Conservation (phyloP, 179 eudicot species). For the Amaranthus tricolor region DNA sequence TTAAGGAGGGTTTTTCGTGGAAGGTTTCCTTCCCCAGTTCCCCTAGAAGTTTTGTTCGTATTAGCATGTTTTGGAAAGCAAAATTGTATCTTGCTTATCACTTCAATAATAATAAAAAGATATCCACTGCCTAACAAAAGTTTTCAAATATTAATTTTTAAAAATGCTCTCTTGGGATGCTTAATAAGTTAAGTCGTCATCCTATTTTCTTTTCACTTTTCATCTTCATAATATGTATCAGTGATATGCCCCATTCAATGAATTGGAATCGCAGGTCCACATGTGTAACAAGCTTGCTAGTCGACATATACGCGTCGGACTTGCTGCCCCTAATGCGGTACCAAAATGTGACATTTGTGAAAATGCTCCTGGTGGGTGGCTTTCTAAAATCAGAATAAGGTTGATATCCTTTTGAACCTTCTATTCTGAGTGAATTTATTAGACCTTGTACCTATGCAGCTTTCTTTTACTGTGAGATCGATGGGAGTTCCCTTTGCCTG, state of each 20-base stretch:
- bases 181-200: neutral
- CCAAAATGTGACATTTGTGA: conserved; percentile 42
- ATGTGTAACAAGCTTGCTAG: conserved; percentile 42
- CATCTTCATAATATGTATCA: neutral
- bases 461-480: conserved; percentile 41
- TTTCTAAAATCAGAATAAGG: neutral
- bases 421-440: conserved; percentile 13
- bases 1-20: too few species aligned
- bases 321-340: conserved; percentile 39
- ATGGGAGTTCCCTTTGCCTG: conserved; percentile 41
- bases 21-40: too few species aligned
- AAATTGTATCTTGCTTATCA: neutral
- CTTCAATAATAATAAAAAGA: too few species aligned
- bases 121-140: too few species aligned
- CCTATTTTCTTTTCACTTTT: neutral
- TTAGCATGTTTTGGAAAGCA: too few species aligned
- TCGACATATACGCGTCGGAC: conserved; percentile 42
- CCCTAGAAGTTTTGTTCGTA: too few species aligned
- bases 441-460: conserved; percentile 20
- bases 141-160: too few species aligned
- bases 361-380: conserved; percentile 41
- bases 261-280: conserved; percentile 28
- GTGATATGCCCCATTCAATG: conserved; percentile 2
- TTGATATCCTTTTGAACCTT: neutral
- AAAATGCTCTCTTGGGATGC: neutral